Percentiles rank a stretch among this genome's conserved stretches.
Conservation (phyloP, 495 filamentous ascomycete species). For the Penicillium manginii region DNA sequence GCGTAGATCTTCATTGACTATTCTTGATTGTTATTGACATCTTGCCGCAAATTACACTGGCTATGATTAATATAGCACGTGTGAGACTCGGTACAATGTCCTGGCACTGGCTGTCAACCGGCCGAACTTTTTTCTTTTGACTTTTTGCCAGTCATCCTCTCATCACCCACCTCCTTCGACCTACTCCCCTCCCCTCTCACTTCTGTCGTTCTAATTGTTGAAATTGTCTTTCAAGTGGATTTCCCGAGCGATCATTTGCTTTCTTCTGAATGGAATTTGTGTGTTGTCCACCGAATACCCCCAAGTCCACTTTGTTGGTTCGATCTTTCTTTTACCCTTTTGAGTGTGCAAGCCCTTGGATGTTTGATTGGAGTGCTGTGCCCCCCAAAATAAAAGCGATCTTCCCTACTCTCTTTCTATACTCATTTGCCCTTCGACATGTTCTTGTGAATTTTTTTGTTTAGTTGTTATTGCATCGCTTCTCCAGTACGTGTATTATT, state of each 20-base stretch:
- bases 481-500: conserved; percentile 35
- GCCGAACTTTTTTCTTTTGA: conserved; percentile 14
- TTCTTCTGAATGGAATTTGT: conserved; percentile 52
- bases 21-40: conserved; percentile 3
- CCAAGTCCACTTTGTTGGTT: conserved; percentile 50
- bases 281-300: conserved; percentile 53
- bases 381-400: conserved; percentile 51
- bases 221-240: conserved; percentile 43
- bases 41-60: conserved; percentile 1
- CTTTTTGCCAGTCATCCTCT: conserved; percentile 16
- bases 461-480: conserved; percentile 37
- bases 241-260: conserved; percentile 48
- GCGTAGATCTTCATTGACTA: conserved; percentile 35
- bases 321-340: conserved; percentile 33
- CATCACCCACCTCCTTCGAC: conserved; percentile 16
- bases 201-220: conserved; percentile 17
- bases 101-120: conserved; percentile 17
- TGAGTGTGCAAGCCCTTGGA: conserved; percentile 41
- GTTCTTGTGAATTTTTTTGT: conserved; percentile 34
- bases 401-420: conserved; percentile 32
- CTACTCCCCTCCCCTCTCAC: conserved; percentile 3
- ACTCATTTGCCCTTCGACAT: conserved; percentile 20
- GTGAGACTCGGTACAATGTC: conserved; percentile 4
- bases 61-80: neutral
- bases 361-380: conserved; percentile 40